Evolutionary conservation across 2,329 filamentous ascomycete genomes (phyloP).

Genomic region (Fusarium sp.): DNA sequence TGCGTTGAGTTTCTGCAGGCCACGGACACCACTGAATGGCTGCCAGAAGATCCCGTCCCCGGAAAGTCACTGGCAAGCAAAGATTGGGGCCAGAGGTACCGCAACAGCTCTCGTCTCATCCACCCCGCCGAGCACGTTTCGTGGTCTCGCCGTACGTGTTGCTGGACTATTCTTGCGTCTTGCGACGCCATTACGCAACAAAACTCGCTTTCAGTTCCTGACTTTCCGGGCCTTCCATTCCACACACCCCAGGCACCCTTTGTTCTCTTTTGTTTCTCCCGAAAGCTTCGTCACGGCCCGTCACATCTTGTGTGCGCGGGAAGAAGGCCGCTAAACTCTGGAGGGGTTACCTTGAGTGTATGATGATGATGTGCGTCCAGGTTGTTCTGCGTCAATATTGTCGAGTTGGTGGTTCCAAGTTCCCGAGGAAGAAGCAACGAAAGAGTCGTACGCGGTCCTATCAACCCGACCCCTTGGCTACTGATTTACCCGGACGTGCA

Average conservation of each 20-base stretch:
- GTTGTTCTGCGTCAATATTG: constrained; percentile 17
- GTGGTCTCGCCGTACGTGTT: constrained; percentile 35
- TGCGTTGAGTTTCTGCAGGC: no score
- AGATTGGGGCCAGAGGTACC: constrained; percentile 9
- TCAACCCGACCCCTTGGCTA: constrained; percentile 31
- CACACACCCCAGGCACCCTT: constrained; percentile 7
- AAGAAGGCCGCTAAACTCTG: constrained; percentile 35
- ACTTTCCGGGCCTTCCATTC: neutral
- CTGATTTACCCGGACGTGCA: constrained; percentile 8
- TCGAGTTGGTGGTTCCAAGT: constrained; percentile 36
- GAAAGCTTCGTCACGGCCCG: constrained; percentile 41
- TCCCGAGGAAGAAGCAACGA: constrained; percentile 35
- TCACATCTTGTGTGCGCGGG: constrained; percentile 39
- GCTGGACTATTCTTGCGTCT: constrained; percentile 38
- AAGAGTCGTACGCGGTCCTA: constrained; percentile 19
- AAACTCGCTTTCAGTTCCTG: constrained; percentile 23
- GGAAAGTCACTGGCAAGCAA: constrained; percentile 4
- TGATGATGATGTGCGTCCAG: constrained; percentile 38
- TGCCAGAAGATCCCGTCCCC: no score
- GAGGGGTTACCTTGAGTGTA: constrained; percentile 15
- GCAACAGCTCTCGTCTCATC: constrained; percentile 39
- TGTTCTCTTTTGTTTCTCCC: constrained; percentile 31
- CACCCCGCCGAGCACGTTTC: constrained; percentile 49
- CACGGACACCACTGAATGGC: neutral
- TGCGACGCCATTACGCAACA: constrained; percentile 42